Conservation (phyloP, 257 asterid genomes). For the Leonotis leonurus region DNA sequence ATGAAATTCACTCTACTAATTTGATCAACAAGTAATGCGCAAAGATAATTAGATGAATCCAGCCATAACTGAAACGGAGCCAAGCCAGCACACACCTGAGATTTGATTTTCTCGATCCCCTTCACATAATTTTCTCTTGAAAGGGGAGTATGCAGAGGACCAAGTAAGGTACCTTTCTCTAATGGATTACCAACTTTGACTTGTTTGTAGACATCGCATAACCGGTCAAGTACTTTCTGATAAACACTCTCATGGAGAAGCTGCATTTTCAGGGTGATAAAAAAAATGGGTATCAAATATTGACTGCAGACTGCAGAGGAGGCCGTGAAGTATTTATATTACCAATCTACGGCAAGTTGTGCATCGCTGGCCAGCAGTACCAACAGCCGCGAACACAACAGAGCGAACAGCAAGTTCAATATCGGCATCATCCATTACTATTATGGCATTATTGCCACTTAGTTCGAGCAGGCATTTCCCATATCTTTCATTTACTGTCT, state of each 20-base stretch:
- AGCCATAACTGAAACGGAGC: background rate
- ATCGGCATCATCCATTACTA: constrained; percentile 95
- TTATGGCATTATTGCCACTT: constrained; percentile 95
- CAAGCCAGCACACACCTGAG: constrained; percentile 53
- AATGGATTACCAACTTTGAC: constrained; percentile 88
- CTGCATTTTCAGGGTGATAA: constrained; percentile 33
- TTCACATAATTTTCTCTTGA: constrained; percentile 68
- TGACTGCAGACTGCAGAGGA: constrained; percentile 1
- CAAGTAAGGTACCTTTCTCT: constrained; percentile 82
- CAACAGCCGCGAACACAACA: constrained; percentile 93
- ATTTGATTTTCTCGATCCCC: constrained; percentile 67
- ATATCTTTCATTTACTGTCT: constrained; percentile 73
- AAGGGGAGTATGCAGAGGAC: constrained; percentile 78
- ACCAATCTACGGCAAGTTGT: constrained; percentile 99
- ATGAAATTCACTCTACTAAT: too few species aligned
- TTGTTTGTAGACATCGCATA: constrained; percentile 78
- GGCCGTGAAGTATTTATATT: constrained; percentile 8
- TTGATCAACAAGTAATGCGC: background rate
- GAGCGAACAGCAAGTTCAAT: constrained; percentile 89
- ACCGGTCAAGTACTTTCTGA: constrained; percentile 63
- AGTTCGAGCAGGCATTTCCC: constrained; percentile 92
- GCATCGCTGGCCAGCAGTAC: constrained; percentile 99
- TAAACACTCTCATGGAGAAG: constrained; percentile 84
- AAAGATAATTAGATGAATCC: background rate
- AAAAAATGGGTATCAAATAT: background rate